Evolutionary conservation across 2,329 filamentous ascomycete species (phyloP).

Genomic region (Ophiostoma ulmi): DNA sequence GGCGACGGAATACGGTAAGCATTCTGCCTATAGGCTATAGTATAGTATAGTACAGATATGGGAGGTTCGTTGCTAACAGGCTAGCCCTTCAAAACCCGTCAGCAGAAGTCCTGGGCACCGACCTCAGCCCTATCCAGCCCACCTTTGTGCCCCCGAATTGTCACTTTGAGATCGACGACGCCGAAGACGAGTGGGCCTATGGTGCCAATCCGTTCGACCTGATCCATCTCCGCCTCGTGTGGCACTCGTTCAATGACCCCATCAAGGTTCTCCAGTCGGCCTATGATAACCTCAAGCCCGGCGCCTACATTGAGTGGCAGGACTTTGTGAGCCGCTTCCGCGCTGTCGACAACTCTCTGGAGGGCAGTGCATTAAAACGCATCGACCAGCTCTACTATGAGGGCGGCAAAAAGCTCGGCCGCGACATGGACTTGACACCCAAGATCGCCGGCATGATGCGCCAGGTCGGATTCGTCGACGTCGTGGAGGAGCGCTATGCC

Average conservation of each 20-base stretch:
- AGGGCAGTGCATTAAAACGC: slow-evolving; percentile 33
- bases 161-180: slow-evolving; percentile 60
- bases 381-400: slow-evolving; percentile 33
- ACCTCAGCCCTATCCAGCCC: slow-evolving; percentile 50
- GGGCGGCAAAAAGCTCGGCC: slow-evolving; percentile 33
- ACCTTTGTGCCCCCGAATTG: slow-evolving; percentile 55
- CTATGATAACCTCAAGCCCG: slow-evolving; percentile 34
- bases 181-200: slow-evolving; percentile 47
- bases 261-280: slow-evolving; percentile 30
- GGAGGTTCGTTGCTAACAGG: neutral
- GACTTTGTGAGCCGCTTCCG: slow-evolving; percentile 35
- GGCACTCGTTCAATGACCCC: slow-evolving; percentile 27
- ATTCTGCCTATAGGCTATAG: too few relatives aligned
- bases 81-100: slow-evolving; percentile 40
- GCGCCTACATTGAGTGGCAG: slow-evolving; percentile 37
- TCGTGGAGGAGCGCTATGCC: slow-evolving; percentile 31
- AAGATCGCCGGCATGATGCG: slow-evolving; percentile 31
- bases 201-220: slow-evolving; percentile 49
- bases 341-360: slow-evolving; percentile 34
- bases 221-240: slow-evolving; percentile 47
- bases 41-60: too few relatives aligned
- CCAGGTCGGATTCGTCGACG: slow-evolving; percentile 33
- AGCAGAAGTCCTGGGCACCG: slow-evolving; percentile 43
- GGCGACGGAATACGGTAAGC: slow-evolving; percentile 26
- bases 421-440: slow-evolving; percentile 33